phyloP scores from a whole-genome alignment of 1,139 yeast species.

The Geotrichum restrictum region DNA sequence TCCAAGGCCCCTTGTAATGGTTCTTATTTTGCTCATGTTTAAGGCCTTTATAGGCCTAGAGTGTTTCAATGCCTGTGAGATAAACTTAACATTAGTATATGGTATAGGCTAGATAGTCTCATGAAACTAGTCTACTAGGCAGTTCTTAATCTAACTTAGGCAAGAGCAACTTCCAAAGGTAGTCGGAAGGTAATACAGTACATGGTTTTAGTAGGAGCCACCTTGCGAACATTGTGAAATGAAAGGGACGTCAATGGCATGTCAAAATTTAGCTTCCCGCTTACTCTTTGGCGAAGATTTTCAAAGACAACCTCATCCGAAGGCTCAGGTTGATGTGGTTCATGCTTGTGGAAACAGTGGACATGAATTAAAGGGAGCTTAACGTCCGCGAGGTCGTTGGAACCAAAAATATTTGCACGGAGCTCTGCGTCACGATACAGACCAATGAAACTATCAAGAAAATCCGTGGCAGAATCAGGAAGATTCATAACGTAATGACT shows the following conservation, averaged over 20 bases:
- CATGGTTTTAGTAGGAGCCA: constrained; percentile 97
- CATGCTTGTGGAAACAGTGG: constrained; percentile 88
- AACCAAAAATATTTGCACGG: constrained; percentile 36
- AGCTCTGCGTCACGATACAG: constrained; percentile 49
- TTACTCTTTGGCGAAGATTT: constrained; percentile 59
- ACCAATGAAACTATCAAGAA: constrained; percentile 71
- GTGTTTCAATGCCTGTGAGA: too few species aligned
- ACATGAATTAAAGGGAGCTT: constrained; percentile 73
- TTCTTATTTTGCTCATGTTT: too few species aligned
- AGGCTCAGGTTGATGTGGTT: constrained; percentile 68
- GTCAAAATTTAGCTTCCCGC: constrained; percentile 49
- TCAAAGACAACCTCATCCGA: constrained; percentile 57
- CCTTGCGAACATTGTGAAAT: constrained; percentile 85
- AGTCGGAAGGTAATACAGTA: constrained; percentile 76
- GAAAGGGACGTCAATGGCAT: constrained; percentile 45
- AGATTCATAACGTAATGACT: constrained; percentile 89
- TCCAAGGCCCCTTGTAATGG: too few species aligned
- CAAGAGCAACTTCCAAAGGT: constrained; percentile 74
- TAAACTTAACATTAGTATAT: too few species aligned
- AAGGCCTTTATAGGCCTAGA: too few species aligned
- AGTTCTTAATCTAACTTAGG: neutral
- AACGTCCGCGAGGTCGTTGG: constrained; percentile 27
- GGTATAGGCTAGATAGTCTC: too few species aligned
- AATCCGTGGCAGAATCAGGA: constrained; percentile 90
- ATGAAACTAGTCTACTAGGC: too few species aligned